A percentile compares a stretch with the other conserved stretches of the same genome.
Conservation (phyloP, 331 rosid species). For the Rosa hybrid region DNA sequence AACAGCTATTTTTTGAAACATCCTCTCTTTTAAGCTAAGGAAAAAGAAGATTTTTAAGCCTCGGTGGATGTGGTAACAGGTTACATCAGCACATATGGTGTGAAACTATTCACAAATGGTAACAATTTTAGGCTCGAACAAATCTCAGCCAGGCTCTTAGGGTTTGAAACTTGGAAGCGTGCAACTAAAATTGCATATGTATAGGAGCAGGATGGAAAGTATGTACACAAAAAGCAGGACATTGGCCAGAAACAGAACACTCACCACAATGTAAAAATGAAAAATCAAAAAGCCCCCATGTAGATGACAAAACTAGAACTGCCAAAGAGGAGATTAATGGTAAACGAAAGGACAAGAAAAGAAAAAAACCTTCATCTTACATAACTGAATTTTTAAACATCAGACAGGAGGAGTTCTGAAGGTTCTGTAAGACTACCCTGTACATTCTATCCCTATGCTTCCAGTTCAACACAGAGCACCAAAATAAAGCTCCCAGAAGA, state of each 20-base stretch:
- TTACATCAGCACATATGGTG: no score
- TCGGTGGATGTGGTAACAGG: no score
- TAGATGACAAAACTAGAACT: neutral
- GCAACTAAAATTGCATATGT: neutral
- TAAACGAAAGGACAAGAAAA: neutral
- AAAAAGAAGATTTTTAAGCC: no score
- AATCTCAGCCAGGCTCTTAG: no score
- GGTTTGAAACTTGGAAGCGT: no score
- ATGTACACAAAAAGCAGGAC: no score
- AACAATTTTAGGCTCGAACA: no score
- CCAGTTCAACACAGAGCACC: conserved; percentile 48
- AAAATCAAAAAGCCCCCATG: neutral
- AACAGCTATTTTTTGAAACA: no score
- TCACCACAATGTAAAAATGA: neutral
- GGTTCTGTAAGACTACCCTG: conserved; percentile 43
- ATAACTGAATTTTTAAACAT: neutral
- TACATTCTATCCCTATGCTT: conserved; percentile 43
- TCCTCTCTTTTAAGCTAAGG: no score
- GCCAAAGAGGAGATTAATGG: neutral
- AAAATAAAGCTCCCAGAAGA: conserved; percentile 45
- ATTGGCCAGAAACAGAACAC: no score
- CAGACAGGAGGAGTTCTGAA: conserved; percentile 29
- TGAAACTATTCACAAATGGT: no score
- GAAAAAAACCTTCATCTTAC: neutral
- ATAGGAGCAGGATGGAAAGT: neutral